Conservation (phyloP, 1,284 basidiomycete species). For the Austropuccinia psidii region DNA sequence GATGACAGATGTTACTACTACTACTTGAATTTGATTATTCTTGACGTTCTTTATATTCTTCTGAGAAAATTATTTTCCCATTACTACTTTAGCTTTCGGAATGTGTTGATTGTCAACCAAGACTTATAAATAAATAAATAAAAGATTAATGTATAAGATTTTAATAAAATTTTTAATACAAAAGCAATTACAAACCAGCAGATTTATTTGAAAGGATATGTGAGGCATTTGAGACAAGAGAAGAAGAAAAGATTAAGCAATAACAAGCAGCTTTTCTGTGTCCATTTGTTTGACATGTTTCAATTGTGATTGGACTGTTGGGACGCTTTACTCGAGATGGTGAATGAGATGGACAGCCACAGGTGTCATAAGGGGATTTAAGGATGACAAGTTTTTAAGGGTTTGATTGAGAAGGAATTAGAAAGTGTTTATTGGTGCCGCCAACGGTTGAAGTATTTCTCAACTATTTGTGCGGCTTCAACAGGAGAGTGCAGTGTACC, state of each 20-base stretch:
- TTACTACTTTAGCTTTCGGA: conserved; percentile 30
- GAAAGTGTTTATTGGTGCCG: background rate
- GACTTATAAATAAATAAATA: background rate
- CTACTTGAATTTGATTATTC: background rate
- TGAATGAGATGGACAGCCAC: background rate
- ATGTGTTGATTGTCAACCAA: background rate
- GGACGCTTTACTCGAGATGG: background rate
- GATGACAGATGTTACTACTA: background rate
- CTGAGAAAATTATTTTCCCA: conserved; percentile 24
- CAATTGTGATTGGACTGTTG: conserved; percentile 1
- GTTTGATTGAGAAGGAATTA: background rate
- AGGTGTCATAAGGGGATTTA: background rate
- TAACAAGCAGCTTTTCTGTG: background rate
- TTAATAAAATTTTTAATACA: background rate
- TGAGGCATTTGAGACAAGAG: background rate
- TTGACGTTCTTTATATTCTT: conserved; percentile 5
- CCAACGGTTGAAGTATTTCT: too few relatives aligned
- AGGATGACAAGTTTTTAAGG: background rate
- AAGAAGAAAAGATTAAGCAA: background rate
- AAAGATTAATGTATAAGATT: background rate
- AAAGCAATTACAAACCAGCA: background rate
- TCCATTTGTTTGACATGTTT: conserved; percentile 2
- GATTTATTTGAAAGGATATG: background rate
- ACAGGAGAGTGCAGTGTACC: too few relatives aligned
- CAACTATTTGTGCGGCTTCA: too few relatives aligned